These are phyloP conservation scores for Gymnopus androsaceus DNA, from an alignment of 1,284 basidiomycete genomes.

Conservation along the genomic window DNA sequence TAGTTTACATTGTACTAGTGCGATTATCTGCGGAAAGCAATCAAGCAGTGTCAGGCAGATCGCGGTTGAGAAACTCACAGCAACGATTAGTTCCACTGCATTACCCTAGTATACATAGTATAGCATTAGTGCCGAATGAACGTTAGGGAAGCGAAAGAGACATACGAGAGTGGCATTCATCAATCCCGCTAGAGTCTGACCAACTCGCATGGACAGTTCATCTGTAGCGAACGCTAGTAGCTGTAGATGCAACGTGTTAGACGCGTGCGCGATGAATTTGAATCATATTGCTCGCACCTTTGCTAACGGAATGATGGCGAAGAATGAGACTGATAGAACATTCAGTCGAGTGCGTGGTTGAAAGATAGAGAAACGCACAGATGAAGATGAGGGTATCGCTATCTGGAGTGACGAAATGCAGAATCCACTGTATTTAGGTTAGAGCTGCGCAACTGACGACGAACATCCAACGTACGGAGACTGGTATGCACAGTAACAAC, in stretches of 20 bases:
- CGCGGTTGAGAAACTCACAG: slow-evolving; percentile 53
- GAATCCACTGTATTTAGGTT: slow-evolving; percentile 57
- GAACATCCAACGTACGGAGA: slow-evolving; percentile 50
- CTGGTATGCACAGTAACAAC: slow-evolving; percentile 51
- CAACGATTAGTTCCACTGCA: slow-evolving; percentile 80
- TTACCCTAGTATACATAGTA: not conserved
- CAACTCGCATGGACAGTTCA: slow-evolving; percentile 79
- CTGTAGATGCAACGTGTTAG: slow-evolving; percentile 35
- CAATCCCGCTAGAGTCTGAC: slow-evolving; percentile 84
- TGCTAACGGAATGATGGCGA: slow-evolving; percentile 76
- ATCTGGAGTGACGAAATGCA: slow-evolving; percentile 58
- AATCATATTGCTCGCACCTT: slow-evolving; percentile 39
- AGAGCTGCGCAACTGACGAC: slow-evolving; percentile 6
- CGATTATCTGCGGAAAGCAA: slow-evolving; percentile 63
- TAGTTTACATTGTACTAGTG: slow-evolving; percentile 79
- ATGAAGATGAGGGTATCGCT: slow-evolving; percentile 69
- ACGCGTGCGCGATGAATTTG: not conserved
- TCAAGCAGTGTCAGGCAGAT: not conserved
- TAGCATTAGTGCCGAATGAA: not conserved
- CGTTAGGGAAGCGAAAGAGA: too few relatives aligned
- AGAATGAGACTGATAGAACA: slow-evolving; percentile 57
- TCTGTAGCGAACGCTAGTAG: slow-evolving; percentile 88
- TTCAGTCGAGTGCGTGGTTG: not conserved
- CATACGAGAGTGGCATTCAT: slow-evolving; percentile 83
- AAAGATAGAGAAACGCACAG: slow-evolving; percentile 45